Evolutionary conservation across 768 basidiomycete genomes (phyloP), one percentile per base, ranked within the genome.

Genomic region (Leucogyrophana mollusca): DNA sequence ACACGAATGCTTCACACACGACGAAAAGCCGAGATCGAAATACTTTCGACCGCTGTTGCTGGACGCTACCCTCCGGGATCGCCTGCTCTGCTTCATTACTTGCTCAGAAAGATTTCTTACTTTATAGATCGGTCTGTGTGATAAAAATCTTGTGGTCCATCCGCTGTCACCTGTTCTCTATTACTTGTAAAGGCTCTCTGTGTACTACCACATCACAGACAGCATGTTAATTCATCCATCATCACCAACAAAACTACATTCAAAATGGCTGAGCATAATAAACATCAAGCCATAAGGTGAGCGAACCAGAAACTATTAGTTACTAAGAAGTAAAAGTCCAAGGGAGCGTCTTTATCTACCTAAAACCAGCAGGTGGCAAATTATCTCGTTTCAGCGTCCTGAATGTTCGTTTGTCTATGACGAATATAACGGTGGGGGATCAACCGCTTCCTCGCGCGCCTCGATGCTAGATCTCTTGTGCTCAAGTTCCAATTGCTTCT

Each of bases 1-100:
- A 74, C 74, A 62, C 73, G 81, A 53, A 90, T 96, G 79, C 65
- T 97, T 27, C 83, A 88, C 58, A 72, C 68, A 4, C 80, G 89
- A n/a, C 80, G 84, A 36, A 97, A 97, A 66, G 94, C 94, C 3
- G 95, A 98, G 66, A 94, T 94, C 38, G 91, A 98, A 60, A 73
- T 89, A 34, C 59, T 90, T 52, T 24, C 61, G 9, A 44, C 47
- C 5, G 39, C 44, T 9, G 37, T 45, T 25, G 40, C 46, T 5
- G 50, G 33, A 37, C 25, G 24, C 36, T 50, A 40, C 13, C 38
- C 17, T 18, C 50, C 43, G n/a, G 55, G 55, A 23, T 40, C 51
- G 10, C 45, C 57, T 2, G 25, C 34, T 36, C 56, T 65, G 3
- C 52, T 57, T 45, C 56, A 53, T 43, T 67, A 65, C 42, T n/a